Evolutionary conservation across 1,284 basidiomycete species (phyloP), one percentile per base, ranked within the genome.

Genomic region (Ganoderma resinaceum): DNA sequence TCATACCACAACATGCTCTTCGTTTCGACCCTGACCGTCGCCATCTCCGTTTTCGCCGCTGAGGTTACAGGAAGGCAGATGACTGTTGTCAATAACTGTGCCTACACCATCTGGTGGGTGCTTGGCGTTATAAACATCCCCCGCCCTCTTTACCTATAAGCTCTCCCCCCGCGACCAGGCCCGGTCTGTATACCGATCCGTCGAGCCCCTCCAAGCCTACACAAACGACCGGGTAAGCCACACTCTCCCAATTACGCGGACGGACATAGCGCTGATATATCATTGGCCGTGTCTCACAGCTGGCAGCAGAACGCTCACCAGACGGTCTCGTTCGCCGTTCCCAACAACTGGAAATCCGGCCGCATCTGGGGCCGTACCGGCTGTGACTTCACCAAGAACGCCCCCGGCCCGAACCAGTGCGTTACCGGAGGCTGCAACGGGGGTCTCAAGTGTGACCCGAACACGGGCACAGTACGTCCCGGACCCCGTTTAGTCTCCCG

Each of bases 351-450:
- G 79, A 75, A 69, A 60, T 72, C 78, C 0, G 79, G 78, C n/a
- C 77, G 78, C 55, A 79, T 80, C 66, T 80, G 79, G 79, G 78
- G 78, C 46, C 83, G 84, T 49, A 81, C 81, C 53, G 52, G 79
- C 68, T 85, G 83, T 69, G 70, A 82, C 72, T 85, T 84, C 68
- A 76, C 70, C 70, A 66, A 62, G 35, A 37, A 46, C 52, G 80
- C 78, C 71, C 77, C 80, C 2, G 84, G 82, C 12, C 80, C 83
- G 6, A 82, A 77, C 60, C 77, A 79, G 31, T 86, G 85, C 72
- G 68, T 80, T 12, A 77, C 78, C 63, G 85, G 85, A 62, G 83
- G 83, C 26, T 85, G 83, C 75, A 83, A 82, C 69, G 83, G 86
- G 40, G 86, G 85, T 57, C 78, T 87, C 4, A 69, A 77, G 53